These are phyloP conservation scores for Polysphondylium violaceum DNA, from an alignment of 78 protist genomes.

Conservation along the genomic window DNA sequence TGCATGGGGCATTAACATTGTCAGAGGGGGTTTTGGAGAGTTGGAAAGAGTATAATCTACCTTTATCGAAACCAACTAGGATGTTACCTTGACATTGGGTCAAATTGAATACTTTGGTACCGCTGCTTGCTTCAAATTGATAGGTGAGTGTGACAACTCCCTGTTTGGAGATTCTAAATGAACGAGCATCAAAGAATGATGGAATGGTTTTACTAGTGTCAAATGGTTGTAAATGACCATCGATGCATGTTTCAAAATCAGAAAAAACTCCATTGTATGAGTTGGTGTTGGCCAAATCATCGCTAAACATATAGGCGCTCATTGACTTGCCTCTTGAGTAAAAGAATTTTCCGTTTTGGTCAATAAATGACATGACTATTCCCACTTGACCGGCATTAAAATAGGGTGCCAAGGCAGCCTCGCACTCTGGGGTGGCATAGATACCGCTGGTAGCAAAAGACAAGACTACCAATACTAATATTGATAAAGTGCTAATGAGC, in stretches of 20 bases:
- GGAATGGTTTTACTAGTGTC: neutral
- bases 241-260: neutral
- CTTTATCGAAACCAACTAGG: neutral
- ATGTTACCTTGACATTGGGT: constrained; percentile 4
- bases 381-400: neutral
- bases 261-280: neutral
- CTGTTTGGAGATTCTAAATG: constrained; percentile 5
- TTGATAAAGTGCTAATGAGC: neutral
- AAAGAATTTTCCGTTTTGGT: constrained; percentile 3
- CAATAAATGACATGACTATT: constrained; percentile 1
- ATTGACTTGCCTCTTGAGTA: constrained; percentile 30
- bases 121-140: neutral
- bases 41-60: constrained; percentile 29
- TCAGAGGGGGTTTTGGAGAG: neutral
- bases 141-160: constrained; percentile 2
- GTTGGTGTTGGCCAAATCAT: constrained; percentile 4
- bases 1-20: neutral
- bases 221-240: neutral
- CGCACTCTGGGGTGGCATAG: neutral
- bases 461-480: neutral
- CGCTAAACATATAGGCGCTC: constrained; percentile 8
- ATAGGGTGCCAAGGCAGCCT: neutral
- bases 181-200: constrained; percentile 12
- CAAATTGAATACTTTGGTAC: neutral
- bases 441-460: neutral